Conservation (phyloP, 2,329 filamentous ascomycete genomes). For the Xylariomycetidae sp. region DNA sequence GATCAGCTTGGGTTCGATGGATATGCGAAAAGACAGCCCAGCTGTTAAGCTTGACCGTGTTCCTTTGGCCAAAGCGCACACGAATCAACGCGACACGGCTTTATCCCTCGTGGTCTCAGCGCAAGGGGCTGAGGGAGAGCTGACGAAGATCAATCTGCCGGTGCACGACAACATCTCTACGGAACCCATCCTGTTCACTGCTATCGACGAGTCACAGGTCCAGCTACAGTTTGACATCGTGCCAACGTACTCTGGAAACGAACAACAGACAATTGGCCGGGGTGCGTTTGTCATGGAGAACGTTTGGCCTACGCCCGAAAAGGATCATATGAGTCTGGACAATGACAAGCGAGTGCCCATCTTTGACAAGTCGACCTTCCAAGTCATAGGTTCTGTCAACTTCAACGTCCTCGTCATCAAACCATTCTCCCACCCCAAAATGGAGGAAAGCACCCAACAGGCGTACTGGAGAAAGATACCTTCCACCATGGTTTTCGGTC, state of each 20-base stretch:
- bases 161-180: constrained; percentile 92
- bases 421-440: constrained; percentile 87
- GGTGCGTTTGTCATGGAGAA: constrained; percentile 83
- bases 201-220: constrained; percentile 70
- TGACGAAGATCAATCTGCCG: constrained; percentile 84
- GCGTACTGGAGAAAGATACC: constrained; percentile 95
- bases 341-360: constrained; percentile 91
- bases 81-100: constrained; percentile 89
- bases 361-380: constrained; percentile 72
- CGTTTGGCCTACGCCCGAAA: constrained; percentile 75
- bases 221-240: constrained; percentile 92
- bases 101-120: constrained; percentile 88
- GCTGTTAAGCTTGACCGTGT: constrained; percentile 85
- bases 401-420: constrained; percentile 97
- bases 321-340: constrained; percentile 84
- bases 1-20: constrained; percentile 91
- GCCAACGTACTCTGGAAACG: constrained; percentile 85
- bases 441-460: constrained; percentile 83
- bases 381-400: constrained; percentile 89
- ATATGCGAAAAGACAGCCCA: constrained; percentile 73
- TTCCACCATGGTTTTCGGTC: constrained; percentile 74
- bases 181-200: constrained; percentile 85
- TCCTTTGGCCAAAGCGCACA: constrained; percentile 79
- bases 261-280: constrained; percentile 83
- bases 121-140: constrained; percentile 76